Base-by-base conservation (phyloP, 176 grass and related monocot genomes). In the Areca catechu region DNA sequence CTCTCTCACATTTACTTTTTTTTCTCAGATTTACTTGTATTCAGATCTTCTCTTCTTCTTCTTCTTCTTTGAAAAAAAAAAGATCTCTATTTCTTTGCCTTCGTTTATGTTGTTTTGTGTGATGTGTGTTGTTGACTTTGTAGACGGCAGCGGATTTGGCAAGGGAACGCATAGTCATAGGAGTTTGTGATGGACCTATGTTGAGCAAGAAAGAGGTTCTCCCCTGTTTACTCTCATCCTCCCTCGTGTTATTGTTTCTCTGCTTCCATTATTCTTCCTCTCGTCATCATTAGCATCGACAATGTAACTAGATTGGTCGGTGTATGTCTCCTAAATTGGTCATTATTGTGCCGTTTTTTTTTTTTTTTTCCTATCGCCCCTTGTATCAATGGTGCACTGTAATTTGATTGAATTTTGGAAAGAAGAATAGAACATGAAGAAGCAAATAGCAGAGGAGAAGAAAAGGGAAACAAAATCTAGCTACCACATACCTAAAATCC, bases 121-220 rank as follows among this genome's bases (percentile, higher is more conserved):
- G 9, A 63, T 22, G 34, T 10, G 34, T 12, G 34, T 37, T 37
- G 34, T 10, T 37, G 34, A 37, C 34, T 10, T 62, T 50, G 24
- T 63, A 96, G 92, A 83, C 92, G 15, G 66, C 92, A 14, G 83
- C 86, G 70, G 80, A 88, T 72, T 34, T 90, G 15, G 80, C 92
- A 5, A 79, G 74, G 29, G 74, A 85, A 18, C 63, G 83, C 65
- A 72, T 97, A 19, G 86, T 97, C 18, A 57, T 97, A 19, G 92
- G 86, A 27, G 66, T 97, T 60, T 97, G 92, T 67, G 92, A 96
- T 71, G 86, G 86, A 15, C 92, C 92, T 3, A 96, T 96, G 92
- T 74, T 96, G 67, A 72, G 62, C 70, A 96, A 96, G 71, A 96
- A 95, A 71, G 43, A 96, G 86, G 92, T 90, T 37, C 6, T 4